Evolutionary conservation across 2,329 filamentous ascomycete genomes (phyloP), one percentile per base, ranked within the genome.

Genomic region (Diaporthe citriasiana): DNA sequence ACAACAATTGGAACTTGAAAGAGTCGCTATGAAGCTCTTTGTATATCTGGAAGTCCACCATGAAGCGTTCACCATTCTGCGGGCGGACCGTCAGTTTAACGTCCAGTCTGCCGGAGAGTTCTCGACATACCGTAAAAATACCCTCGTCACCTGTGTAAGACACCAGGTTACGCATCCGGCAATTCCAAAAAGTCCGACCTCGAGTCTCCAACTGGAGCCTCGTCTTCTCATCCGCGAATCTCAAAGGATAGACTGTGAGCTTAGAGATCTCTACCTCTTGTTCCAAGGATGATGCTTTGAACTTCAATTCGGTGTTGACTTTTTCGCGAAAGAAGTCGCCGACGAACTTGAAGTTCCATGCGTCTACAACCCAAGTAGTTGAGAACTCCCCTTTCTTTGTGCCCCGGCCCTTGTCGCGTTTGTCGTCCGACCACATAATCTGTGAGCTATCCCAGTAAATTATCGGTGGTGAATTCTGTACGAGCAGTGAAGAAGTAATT

Each of bases 1-100:
- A 66, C 30, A 66, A 17, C 1, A 19, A 4, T 17, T 66, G 7
- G 22, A 51, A 66, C 1, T 38, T 66, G 6, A 9, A 0, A 2
- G 60, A 51, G 13, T 66, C 45, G 30, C 22, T 38, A 2, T 66
- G 60, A 12, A 66, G 15, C 5, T 66, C 6, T 1, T 15, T 66
- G 13, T 66, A 66, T 3, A 66, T 19, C 35, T 66, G 42, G 9
- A 66, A 51, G 30, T 66, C 60, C 30, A 66, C 60, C 60, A 66
- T 51, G 4, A 66, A 51, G 0, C 60, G 45, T 3, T 66, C 60
- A 0, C 60, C 60, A 10, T n/a, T 51, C 60, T 66, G 2, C 3
- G 1, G 6, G 7, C 3, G 12, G 0, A 12, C 1, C 1, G 60
- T 66, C 45, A 66, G 30, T 8, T 4, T 22, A 17, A 2, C 5